Evolutionary conservation across 352 stramenopile species (phyloP), one percentile per base, ranked within the genome.

Genomic region (Pythium apleroticum): DNA sequence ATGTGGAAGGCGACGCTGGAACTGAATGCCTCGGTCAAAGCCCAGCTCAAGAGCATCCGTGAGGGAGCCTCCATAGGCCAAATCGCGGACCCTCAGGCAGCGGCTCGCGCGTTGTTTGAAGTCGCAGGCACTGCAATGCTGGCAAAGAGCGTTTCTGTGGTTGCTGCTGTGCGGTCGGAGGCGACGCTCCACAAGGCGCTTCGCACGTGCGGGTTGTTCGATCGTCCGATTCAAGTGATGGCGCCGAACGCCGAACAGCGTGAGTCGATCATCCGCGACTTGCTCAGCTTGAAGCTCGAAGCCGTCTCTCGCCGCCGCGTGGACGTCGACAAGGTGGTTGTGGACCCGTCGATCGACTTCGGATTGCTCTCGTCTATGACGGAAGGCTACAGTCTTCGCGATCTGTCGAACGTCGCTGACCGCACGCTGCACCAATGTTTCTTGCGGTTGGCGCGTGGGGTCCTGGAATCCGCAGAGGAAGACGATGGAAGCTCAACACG

Each of bases 321-420:
- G 10, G 25, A 6, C 27, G 37, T 66, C 10, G 50, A 82, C 56
- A 33, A 53, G 14, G 17, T 89, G 57, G 45, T 57, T 7, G 15
- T 91, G 20, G 78, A 93, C 39, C 68, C 78, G 22, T 71, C 66
- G 14, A 88, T 93, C 57, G 82, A 93, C 57, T 90, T 82, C 31
- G 73, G 75, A 7, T 60, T 85, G 7, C 57, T 91, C 20, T 71
- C 84, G 5, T 89, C 82, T 2, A 58, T 88, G 54, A 95, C 86
- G 0, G 86, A 93, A 60, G 86, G 84, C 10, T 95, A 88, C 63
- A 95, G 83, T 61, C 64, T 91, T n/a, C 86, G 86, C 24, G 86
- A 95, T 69, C 70, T 95, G 35, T 81, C 75, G 9, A 86, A 80
- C 35, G 82, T 84, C 4, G 85, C 81, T 0, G 83, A 93, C 52